Evolutionary conservation across 495 filamentous ascomycete genomes (phyloP).

Genomic region (Aspergillus egyptiacus): DNA sequence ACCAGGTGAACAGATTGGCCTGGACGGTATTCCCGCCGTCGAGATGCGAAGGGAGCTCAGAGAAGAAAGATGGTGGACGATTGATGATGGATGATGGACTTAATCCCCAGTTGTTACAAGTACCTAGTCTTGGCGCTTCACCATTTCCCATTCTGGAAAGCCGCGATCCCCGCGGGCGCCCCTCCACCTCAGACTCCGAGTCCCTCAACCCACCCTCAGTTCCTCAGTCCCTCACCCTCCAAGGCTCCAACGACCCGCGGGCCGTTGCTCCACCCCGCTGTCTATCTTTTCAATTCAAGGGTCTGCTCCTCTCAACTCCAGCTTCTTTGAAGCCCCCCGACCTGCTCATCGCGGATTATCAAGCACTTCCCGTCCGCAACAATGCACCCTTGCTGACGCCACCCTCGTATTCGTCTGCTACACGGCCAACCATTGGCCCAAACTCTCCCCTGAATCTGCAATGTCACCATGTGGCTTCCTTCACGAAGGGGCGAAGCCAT

Average conservation of each 20-base stretch:
- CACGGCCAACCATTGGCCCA: constrained; percentile 4
- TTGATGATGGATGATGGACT: too few species aligned
- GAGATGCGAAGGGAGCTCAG: too few species aligned
- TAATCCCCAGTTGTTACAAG: too few species aligned
- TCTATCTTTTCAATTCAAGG: too few species aligned
- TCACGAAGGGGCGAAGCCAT: not conserved
- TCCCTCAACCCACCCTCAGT: too few species aligned
- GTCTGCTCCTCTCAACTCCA: not conserved
- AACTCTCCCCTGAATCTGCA: not conserved
- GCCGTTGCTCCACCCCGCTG: too few species aligned
- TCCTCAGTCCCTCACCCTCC: not conserved
- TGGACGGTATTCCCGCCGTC: too few species aligned
- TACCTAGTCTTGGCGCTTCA: not conserved
- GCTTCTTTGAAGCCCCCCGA: not conserved
- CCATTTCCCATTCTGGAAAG: not conserved
- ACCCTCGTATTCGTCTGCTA: constrained; percentile 6
- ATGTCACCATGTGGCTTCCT: not conserved
- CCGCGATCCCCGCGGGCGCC: too few species aligned
- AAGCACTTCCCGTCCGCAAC: not conserved
- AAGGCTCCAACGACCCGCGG: not conserved
- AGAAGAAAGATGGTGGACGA: not conserved
- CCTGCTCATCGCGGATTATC: not conserved
- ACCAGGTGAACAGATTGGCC: too few species aligned
- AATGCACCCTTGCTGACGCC: constrained; percentile 1
- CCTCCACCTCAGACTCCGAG: too few species aligned